Conservation (phyloP, 305 asterid genomes). For the Fraxinus dipetala region DNA sequence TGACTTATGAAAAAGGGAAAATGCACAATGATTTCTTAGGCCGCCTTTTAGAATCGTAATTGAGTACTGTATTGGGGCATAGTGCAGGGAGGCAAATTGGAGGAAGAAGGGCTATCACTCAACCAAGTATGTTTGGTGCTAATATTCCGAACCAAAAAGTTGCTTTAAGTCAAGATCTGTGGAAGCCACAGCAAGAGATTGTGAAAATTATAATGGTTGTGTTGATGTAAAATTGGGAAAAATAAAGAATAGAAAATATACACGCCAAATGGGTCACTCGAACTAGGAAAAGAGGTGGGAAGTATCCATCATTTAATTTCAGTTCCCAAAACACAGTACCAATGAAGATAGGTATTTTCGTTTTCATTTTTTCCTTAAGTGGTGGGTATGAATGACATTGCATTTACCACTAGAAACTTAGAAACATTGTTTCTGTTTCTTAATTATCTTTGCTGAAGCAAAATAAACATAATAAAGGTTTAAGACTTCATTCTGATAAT, state of each 20-base stretch:
- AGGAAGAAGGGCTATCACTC: conserved; percentile 1
- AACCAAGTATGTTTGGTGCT: background rate
- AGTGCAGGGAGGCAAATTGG: background rate
- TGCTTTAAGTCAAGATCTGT: background rate
- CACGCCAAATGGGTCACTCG: background rate
- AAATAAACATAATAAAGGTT: background rate
- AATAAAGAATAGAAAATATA: background rate
- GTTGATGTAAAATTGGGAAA: background rate
- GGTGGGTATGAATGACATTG: background rate
- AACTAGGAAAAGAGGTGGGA: background rate
- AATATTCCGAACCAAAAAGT: background rate
- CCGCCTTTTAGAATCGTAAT: background rate
- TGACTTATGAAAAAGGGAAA: background rate
- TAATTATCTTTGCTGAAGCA: background rate
- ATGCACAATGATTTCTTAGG: background rate
- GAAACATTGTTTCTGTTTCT: background rate
- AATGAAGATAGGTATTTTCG: background rate
- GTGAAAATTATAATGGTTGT: conserved; percentile 3
- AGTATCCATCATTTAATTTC: background rate
- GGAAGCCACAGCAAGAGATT: background rate
- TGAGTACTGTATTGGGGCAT: background rate
- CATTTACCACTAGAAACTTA: background rate
- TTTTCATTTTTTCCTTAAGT: background rate
- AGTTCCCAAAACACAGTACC: background rate
- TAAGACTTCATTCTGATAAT: background rate